Percentiles rank a stretch among this genome's conserved stretches.
These are phyloP conservation scores for Taphrina populina DNA, from an alignment of 1,139 yeast species.

Conservation along the genomic window DNA sequence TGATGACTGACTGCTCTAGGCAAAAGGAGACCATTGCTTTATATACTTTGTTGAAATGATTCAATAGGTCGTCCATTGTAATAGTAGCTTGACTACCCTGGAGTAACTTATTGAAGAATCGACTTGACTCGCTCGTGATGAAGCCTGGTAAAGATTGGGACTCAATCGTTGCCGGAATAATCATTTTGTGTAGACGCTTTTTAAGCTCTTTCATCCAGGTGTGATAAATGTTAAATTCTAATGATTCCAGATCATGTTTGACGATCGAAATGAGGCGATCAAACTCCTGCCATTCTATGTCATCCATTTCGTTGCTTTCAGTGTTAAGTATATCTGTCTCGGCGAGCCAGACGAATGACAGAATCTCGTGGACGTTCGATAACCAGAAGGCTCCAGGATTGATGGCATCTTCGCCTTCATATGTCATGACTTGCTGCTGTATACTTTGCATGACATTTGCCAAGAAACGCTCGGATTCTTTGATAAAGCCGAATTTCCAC, in stretches of 20 bases:
- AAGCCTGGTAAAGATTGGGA: slow-evolving; percentile 97
- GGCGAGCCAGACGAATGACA: slow-evolving; percentile 91
- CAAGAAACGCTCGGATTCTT: slow-evolving; percentile 84
- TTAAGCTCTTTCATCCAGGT: slow-evolving; percentile 98
- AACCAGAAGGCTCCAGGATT: slow-evolving; percentile 97
- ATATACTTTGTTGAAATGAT: slow-evolving; percentile 84
- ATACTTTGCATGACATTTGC: slow-evolving; percentile 88
- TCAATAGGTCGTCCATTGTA: slow-evolving; percentile 92
- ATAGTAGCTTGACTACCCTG: slow-evolving; percentile 60
- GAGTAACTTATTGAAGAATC: slow-evolving; percentile 81
- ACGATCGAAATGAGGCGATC: slow-evolving; percentile 86
- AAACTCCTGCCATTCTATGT: slow-evolving; percentile 85
- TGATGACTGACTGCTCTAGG: slow-evolving; percentile 79
- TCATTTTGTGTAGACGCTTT: slow-evolving; percentile 85
- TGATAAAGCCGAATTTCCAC: slow-evolving; percentile 96
- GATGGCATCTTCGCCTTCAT: slow-evolving; percentile 79
- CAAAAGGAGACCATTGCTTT: slow-evolving; percentile 93
- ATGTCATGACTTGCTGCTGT: slow-evolving; percentile 56
- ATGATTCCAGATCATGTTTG: slow-evolving; percentile 88
- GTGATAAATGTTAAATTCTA: slow-evolving; percentile 90
- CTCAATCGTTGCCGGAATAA: slow-evolving; percentile 87
- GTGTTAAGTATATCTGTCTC: slow-evolving; percentile 84
- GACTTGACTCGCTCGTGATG: slow-evolving; percentile 81
- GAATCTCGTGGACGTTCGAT: slow-evolving; percentile 91
- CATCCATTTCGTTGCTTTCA: slow-evolving; percentile 74